These are phyloP conservation scores for Daphne laureola DNA, from an alignment of 441 rosid genomes.

Conservation along the genomic window DNA sequence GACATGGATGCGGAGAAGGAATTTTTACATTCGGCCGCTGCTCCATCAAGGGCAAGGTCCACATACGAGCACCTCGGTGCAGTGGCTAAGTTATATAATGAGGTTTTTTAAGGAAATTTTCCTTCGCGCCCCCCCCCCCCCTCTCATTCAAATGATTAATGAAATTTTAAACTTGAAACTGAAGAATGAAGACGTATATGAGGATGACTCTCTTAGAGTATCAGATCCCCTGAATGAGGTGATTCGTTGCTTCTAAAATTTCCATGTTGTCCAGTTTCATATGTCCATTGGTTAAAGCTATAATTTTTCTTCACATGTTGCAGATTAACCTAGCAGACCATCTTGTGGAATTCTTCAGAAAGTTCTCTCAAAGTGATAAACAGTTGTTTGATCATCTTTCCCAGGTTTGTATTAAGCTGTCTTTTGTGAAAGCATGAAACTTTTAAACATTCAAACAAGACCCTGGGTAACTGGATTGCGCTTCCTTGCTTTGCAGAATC, in stretches of 20 bases:
- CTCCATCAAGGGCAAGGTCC: constrained; percentile 44
- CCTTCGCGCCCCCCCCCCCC: no score
- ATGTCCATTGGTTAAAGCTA: not conserved
- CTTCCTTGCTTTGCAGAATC: constrained; percentile 29
- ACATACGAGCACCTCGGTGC: constrained; percentile 77
- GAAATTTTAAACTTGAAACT: constrained; percentile 14
- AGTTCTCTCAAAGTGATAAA: constrained; percentile 41
- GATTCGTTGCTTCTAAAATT: constrained; percentile 8
- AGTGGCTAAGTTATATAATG: constrained; percentile 58
- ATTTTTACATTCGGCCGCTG: constrained; percentile 38
- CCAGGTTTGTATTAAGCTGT: constrained; percentile 40
- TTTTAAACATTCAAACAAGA: not conserved
- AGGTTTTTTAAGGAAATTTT: no score
- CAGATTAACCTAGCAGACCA: constrained; percentile 73
- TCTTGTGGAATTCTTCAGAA: constrained; percentile 50
- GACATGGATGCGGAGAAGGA: constrained; percentile 41
- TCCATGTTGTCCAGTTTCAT: not conserved
- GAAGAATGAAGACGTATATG: constrained; percentile 63
- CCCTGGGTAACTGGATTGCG: not conserved
- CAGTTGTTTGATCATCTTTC: constrained; percentile 53
- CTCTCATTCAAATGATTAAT: constrained; percentile 15
- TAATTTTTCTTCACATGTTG: constrained; percentile 13
- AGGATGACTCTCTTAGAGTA: constrained; percentile 37
- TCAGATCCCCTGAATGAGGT: constrained; percentile 84
- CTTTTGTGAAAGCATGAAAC: not conserved